Conservation (phyloP, 2,329 filamentous ascomycete genomes). For the Incumbomyces lentus region DNA sequence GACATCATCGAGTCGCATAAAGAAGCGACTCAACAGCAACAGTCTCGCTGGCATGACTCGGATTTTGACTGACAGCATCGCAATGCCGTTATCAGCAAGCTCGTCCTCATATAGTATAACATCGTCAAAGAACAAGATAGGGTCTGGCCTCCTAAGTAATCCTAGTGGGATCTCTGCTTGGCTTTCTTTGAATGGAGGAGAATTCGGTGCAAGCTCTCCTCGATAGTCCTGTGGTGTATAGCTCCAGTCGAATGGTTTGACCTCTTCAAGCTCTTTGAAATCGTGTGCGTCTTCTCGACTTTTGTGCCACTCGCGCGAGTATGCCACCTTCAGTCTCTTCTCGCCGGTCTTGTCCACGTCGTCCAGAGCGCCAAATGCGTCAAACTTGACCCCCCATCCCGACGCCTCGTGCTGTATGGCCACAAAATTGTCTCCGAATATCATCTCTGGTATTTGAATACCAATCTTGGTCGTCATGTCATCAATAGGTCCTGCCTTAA, state of each 20-base stretch:
- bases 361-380: constrained; percentile 78
- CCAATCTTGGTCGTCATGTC: constrained; percentile 66
- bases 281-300: constrained; percentile 66
- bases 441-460: constrained; percentile 95
- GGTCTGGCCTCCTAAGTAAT: constrained; percentile 76
- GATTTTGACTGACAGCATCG: constrained; percentile 79
- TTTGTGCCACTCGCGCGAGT: constrained; percentile 78
- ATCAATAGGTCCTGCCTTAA: constrained; percentile 84
- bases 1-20: constrained; percentile 87
- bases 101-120: constrained; percentile 96
- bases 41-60: constrained; percentile 85
- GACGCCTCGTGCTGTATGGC: constrained; percentile 60
- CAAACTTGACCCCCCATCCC: constrained; percentile 73
- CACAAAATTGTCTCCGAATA: constrained; percentile 91
- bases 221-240: constrained; percentile 74
- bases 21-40: constrained; percentile 74
- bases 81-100: constrained; percentile 93
- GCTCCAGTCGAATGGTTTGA: constrained; percentile 97
- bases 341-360: constrained; percentile 86
- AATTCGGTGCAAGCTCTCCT: constrained; percentile 48
- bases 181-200: constrained; percentile 30
- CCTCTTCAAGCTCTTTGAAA: constrained; percentile 66
- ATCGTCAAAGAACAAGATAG: constrained; percentile 93
- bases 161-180: constrained; percentile 66
- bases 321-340: constrained; percentile 85